phyloP scores from a whole-genome alignment of 78 protist genomes.

The Planoprotostelium fungivorum region DNA sequence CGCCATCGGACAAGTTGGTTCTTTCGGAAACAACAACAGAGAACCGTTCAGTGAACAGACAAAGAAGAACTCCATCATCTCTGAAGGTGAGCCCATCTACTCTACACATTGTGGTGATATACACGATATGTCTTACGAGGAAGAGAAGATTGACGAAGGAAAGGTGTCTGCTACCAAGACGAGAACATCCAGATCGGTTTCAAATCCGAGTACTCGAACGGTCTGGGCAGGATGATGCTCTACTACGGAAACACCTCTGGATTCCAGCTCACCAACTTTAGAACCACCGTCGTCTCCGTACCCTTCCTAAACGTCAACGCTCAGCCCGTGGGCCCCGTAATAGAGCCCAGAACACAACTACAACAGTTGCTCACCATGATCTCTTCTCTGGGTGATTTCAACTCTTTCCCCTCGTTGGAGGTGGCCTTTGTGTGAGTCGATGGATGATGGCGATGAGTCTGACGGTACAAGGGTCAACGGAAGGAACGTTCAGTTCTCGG shows the following conservation, averaged over 20 bases:
- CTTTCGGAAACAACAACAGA: no score
- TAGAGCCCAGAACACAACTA: slow-evolving; percentile 57
- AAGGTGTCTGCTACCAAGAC: slow-evolving; percentile 74
- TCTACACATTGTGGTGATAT: neutral
- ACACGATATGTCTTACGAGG: neutral
- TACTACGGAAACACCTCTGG: slow-evolving; percentile 49
- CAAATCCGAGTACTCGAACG: slow-evolving; percentile 39
- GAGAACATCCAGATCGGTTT: slow-evolving; percentile 58
- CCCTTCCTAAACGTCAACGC: slow-evolving; percentile 24
- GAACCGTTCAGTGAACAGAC: neutral
- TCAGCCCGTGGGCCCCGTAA: slow-evolving; percentile 46
- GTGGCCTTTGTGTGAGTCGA: slow-evolving; percentile 25
- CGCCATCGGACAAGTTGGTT: no score
- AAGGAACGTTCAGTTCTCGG: neutral
- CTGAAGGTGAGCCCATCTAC: neutral
- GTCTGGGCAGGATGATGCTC: slow-evolving; percentile 48
- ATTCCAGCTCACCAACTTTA: slow-evolving; percentile 30
- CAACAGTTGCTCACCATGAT: slow-evolving; percentile 43
- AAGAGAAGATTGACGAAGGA: neutral
- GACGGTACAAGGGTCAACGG: neutral
- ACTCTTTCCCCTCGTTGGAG: slow-evolving; percentile 31
- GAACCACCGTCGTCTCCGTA: slow-evolving; percentile 5
- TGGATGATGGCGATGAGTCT: neutral
- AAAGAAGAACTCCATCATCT: neutral
- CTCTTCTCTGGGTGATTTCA: slow-evolving; percentile 27